Base-by-base conservation (phyloP, 2,329 filamentous ascomycete genomes). In the Scortechinia acanthostroma region DNA sequence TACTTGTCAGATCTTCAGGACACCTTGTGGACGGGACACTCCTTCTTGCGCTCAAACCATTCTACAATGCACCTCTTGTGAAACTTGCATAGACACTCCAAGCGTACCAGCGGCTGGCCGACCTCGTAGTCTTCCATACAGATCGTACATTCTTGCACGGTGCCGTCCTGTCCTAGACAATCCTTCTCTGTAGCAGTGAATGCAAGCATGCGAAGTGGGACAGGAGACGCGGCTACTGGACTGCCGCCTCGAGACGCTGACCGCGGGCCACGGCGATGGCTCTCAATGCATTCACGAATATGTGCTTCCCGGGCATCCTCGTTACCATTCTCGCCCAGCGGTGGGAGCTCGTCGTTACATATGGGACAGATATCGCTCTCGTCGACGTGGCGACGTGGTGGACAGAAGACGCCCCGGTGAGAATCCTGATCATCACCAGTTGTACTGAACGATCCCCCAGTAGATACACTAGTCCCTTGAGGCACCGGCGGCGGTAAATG, bases 1-100 rank as follows among this genome's bases (percentile, higher is more conserved):
- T n/a, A n/a, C n/a, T n/a, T n/a, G n/a, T n/a, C n/a, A n/a, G n/a
- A n/a, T n/a, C n/a, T n/a, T n/a, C n/a, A n/a, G n/a, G n/a, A n/a
- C n/a, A n/a, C n/a, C n/a, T 40, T 40, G 17, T 40, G 35, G 13
- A 40, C 35, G 6, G 35, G 35, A 19, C 35, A 40, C 35, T 40
- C 35, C 35, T 13, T 40, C 35, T 40, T 40, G 13, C 17, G 6
- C 17, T 40, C 17, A 40, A 40, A 40, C 35, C 35, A 40, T 13
- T 19, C 35, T 19, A 40, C 35, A 40, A 40, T 40, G 17, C 35
- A 40, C 10, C 17, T 19, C 17, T 40, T 40, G 20, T 40, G 35
- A 40, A 40, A 40, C 35, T 40, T 40, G 35, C 35, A 40, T 19
- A 40, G 20, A 40, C 35, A 40, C 35, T 40, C 35, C 35, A 40